These are phyloP conservation scores for Pistacia atlantica DNA, from an alignment of 345 rosid species.

Conservation along the genomic window DNA sequence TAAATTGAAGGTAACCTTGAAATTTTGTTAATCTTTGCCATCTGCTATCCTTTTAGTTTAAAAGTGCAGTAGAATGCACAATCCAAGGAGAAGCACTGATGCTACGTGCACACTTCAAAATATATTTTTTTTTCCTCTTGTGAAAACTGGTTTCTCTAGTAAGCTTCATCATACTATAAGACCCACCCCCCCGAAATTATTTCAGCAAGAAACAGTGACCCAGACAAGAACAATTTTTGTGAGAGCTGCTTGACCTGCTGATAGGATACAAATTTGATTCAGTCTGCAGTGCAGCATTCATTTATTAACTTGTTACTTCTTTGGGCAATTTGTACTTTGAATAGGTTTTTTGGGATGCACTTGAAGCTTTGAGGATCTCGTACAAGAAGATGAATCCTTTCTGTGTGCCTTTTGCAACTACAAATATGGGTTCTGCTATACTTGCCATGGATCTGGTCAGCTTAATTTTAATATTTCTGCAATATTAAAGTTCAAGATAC, in stretches of 20 bases:
- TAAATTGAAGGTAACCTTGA: neutral
- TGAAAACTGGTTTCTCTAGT: no score
- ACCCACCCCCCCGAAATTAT: no score
- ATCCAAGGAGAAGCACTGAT: neutral
- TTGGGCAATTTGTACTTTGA: slow-evolving; percentile 10
- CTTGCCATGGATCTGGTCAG: slow-evolving; percentile 96
- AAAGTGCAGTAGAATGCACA: neutral
- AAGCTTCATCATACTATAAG: no score
- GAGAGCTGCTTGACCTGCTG: neutral
- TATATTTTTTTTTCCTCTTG: no score
- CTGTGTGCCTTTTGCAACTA: slow-evolving; percentile 93
- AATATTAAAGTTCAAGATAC: slow-evolving; percentile 4
- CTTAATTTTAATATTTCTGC: slow-evolving; percentile 23
- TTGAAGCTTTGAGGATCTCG: slow-evolving; percentile 86
- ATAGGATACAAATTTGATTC: neutral
- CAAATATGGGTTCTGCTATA: slow-evolving; percentile 99
- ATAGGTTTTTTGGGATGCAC: slow-evolving; percentile 89
- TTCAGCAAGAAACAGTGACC: no score
- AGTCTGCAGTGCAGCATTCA: neutral
- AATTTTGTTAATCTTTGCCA: neutral
- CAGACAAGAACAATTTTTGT: no score
- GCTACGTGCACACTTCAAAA: neutral
- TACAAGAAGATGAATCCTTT: slow-evolving; percentile 95
- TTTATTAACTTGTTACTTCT: neutral
- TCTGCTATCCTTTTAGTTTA: neutral